phyloP scores from a whole-genome alignment of 768 basidiomycete genomes.

The Hygrophorus pudorinus region DNA sequence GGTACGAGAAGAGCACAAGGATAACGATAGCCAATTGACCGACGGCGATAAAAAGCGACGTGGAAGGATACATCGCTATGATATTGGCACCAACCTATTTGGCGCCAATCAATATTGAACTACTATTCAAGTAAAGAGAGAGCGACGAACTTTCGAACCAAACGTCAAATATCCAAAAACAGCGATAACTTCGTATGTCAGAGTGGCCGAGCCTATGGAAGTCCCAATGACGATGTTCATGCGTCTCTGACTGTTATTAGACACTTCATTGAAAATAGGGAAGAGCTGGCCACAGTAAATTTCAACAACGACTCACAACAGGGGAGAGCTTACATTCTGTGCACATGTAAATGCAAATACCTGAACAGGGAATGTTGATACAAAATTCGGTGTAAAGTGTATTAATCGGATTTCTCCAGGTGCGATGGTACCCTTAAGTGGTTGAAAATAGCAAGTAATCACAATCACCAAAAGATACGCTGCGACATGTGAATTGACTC shows the following conservation, averaged over 20 bases:
- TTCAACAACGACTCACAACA: constrained; percentile 2
- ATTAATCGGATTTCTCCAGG: constrained; percentile 63
- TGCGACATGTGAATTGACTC: constrained; percentile 18
- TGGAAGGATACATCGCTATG: constrained; percentile 89
- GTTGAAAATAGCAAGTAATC: constrained; percentile 68
- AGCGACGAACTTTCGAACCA: constrained; percentile 54
- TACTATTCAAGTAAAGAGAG: neutral
- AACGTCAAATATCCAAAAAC: constrained; percentile 91
- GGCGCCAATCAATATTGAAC: constrained; percentile 3
- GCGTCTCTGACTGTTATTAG: constrained; percentile 65
- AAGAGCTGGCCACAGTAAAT: constrained; percentile 50
- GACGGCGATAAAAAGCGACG: constrained; percentile 84
- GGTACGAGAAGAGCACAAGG: constrained; percentile 88
- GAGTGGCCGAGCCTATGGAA: constrained; percentile 75
- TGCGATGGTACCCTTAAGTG: constrained; percentile 50
- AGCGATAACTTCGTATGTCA: constrained; percentile 84
- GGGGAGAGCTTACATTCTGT: constrained; percentile 61
- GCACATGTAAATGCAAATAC: constrained; percentile 90
- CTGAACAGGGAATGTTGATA: constrained; percentile 87
- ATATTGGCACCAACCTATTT: constrained; percentile 80
- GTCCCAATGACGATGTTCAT: constrained; percentile 84
- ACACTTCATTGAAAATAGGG: constrained; percentile 88
- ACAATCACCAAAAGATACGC: constrained; percentile 77
- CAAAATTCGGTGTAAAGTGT: constrained; percentile 66
- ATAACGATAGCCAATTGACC: constrained; percentile 90